These are phyloP conservation scores for Stylonectria norvegica DNA, from an alignment of 2,329 filamentous ascomycete genomes.

Conservation along the genomic window DNA sequence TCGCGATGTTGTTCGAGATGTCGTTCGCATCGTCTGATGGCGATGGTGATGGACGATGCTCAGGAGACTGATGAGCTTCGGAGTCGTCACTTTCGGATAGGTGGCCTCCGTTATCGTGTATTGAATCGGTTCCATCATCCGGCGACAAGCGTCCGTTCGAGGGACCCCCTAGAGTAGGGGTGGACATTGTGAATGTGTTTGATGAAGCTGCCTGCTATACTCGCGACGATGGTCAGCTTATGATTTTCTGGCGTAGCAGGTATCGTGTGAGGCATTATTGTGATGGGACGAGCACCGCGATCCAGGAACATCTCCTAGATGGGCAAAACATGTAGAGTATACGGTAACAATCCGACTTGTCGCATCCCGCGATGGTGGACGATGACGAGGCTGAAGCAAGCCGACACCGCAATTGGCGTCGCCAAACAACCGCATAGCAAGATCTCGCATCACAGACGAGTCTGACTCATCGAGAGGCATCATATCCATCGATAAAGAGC, in stretches of 20 bases:
- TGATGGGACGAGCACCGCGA: conserved; percentile 28
- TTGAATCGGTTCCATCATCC: conserved; percentile 42
- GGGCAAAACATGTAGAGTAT: conserved; percentile 18
- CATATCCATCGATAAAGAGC: conserved; percentile 34
- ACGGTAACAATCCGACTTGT: conserved; percentile 38
- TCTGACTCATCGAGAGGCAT: conserved; percentile 33
- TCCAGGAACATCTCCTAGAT: conserved; percentile 19
- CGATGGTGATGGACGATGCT: conserved; percentile 44
- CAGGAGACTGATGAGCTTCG: conserved; percentile 61
- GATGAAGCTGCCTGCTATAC: conserved; percentile 52
- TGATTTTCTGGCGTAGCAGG: conserved; percentile 11
- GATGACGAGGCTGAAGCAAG: conserved; percentile 48
- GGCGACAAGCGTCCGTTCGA: conserved; percentile 65
- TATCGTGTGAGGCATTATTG: conserved; percentile 18
- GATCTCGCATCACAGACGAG: conserved; percentile 23
- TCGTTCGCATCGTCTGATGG: conserved; percentile 43
- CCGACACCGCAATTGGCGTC: conserved; percentile 42
- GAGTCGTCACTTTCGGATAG: conserved; percentile 68
- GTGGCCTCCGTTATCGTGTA: conserved; percentile 35
- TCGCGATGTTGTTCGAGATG: conserved; percentile 38
- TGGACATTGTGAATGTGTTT: conserved; percentile 62
- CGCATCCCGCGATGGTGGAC: conserved; percentile 43
- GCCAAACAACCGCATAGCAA: conserved; percentile 19
- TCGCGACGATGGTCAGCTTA: conserved; percentile 36
- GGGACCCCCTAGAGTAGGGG: conserved; percentile 58